phyloP scores from a whole-genome alignment of 345 rosid species.

The Mallotus nudiflorus region DNA sequence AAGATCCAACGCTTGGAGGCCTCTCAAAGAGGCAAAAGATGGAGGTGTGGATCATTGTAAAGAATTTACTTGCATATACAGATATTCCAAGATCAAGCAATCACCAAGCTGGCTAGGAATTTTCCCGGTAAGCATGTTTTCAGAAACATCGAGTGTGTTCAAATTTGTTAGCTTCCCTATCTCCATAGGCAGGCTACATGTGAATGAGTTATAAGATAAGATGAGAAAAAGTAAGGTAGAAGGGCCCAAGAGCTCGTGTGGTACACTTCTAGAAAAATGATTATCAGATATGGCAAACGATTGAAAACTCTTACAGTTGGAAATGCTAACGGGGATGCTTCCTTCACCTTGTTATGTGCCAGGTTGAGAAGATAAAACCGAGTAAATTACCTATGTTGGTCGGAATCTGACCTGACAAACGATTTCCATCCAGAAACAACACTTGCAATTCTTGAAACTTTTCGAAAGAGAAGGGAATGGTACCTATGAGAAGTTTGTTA shows the following conservation, averaged over 20 bases:
- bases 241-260: too few species aligned
- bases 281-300: conserved; percentile 4
- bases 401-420: conserved; percentile 12
- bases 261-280: background rate
- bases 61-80: too few species aligned
- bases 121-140: too few species aligned
- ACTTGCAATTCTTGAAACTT: background rate
- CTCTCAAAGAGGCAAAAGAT: too few species aligned
- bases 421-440: background rate
- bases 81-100: too few species aligned
- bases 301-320: conserved; percentile 5
- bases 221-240: background rate
- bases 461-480: conserved; percentile 16
- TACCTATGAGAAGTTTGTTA: conserved; percentile 6
- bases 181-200: too few species aligned
- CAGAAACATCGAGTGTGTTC: too few species aligned
- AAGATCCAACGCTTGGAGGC: too few species aligned
- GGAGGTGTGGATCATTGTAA: too few species aligned
- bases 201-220: too few species aligned
- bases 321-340: conserved; percentile 10
- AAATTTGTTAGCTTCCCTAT: too few species aligned
- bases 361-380: background rate
- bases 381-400: conserved; percentile 23
- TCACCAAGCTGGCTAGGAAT: too few species aligned
- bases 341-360: conserved; percentile 1